Percentiles rank a stretch among this genome's conserved stretches.
Conservation (phyloP, 176 grass and related monocot genomes). For the Cocos nucifera region DNA sequence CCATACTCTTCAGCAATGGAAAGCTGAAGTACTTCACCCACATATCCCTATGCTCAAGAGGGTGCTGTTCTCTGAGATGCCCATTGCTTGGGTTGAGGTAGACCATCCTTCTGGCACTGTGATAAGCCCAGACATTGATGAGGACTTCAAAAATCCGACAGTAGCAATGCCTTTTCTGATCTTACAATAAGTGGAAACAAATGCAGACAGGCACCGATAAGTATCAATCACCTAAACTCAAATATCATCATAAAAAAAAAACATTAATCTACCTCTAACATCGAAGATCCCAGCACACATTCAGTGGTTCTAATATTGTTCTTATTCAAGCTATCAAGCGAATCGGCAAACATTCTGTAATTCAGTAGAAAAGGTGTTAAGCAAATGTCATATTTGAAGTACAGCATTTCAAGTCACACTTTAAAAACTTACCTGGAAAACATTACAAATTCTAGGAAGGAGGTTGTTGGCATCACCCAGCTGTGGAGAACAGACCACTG, state of each 20-base stretch:
- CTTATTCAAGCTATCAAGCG: conserved; percentile 67
- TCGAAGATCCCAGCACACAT: conserved; percentile 82
- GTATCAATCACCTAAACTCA: no score
- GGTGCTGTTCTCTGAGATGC: conserved; percentile 59
- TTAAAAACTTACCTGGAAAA: conserved; percentile 59
- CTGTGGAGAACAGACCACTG: conserved; percentile 92
- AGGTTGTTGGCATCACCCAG: conserved; percentile 97
- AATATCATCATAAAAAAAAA: background rate
- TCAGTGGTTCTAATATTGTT: conserved; percentile 28
- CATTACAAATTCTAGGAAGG: conserved; percentile 91
- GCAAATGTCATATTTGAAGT: no score
- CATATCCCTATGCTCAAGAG: conserved; percentile 48
- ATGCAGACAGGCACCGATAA: no score
- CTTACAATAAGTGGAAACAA: conserved; percentile 5
- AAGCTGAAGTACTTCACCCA: conserved; percentile 92
- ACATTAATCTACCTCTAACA: conserved; percentile 46
- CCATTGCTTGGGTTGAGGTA: conserved; percentile 71
- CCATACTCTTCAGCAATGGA: conserved; percentile 82
- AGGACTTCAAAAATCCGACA: conserved; percentile 84
- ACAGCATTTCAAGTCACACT: background rate
- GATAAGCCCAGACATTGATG: conserved; percentile 97
- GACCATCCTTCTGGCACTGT: conserved; percentile 77
- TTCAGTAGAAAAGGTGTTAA: conserved; percentile 1
- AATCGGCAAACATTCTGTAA: conserved; percentile 92
- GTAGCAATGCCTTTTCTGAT: conserved; percentile 94